A percentile compares a stretch with the other conserved stretches of the same genome.
phyloP scores from a whole-genome alignment of 148 eudicot species.

The Vaccinium macrocarpon region DNA sequence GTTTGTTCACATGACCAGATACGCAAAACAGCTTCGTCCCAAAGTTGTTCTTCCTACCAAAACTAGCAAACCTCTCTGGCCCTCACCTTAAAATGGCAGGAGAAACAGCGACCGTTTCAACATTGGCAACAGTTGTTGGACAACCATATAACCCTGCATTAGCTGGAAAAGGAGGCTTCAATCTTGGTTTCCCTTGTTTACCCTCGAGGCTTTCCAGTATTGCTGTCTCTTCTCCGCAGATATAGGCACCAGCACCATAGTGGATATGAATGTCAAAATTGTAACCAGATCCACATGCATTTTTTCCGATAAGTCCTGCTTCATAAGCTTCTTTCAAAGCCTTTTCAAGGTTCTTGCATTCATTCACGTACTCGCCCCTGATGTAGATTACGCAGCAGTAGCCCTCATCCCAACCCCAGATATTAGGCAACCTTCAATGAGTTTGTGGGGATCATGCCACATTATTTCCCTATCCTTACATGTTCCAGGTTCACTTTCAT shows the following conservation, averaged over 20 bases:
- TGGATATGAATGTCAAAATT: constrained; percentile 93
- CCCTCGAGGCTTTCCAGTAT: constrained; percentile 95
- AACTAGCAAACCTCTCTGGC: constrained; percentile 90
- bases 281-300: constrained; percentile 95
- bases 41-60: constrained; percentile 85
- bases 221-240: constrained; percentile 97
- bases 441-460: constrained; percentile 94
- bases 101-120: constrained; percentile 94
- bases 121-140: constrained; percentile 93
- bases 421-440: constrained; percentile 82
- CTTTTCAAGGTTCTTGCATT: constrained; percentile 66
- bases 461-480: constrained; percentile 95
- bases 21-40: constrained; percentile 84
- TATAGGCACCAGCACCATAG: constrained; percentile 94
- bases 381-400: constrained; percentile 86
- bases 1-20: constrained; percentile 95
- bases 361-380: constrained; percentile 92
- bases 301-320: constrained; percentile 76
- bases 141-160: constrained; percentile 89
- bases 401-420: constrained; percentile 97
- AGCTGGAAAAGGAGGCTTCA: constrained; percentile 98
- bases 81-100: constrained; percentile 91
- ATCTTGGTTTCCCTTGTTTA: constrained; percentile 92
- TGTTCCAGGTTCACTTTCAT: constrained; percentile 99
- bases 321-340: constrained; percentile 87